A percentile compares a stretch with the other conserved stretches of the same genome.
These are phyloP conservation scores for Rutstroemia sydowiana DNA, from an alignment of 2,329 filamentous ascomycete genomes.

Conservation along the genomic window DNA sequence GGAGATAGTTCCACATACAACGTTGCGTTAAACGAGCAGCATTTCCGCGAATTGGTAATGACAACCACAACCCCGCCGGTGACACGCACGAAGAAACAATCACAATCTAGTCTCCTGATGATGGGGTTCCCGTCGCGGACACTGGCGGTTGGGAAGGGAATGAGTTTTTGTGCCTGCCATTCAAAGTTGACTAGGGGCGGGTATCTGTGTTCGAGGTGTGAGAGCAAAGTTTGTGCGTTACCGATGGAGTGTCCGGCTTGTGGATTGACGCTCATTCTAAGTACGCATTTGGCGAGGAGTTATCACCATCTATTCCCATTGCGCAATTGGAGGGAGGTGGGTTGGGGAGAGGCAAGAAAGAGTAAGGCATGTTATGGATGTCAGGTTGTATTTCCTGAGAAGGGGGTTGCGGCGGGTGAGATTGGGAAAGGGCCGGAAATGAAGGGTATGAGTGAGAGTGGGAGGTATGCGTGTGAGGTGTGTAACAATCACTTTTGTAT, in stretches of 20 bases:
- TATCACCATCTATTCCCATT: slow-evolving; percentile 91
- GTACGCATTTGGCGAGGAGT: slow-evolving; percentile 84
- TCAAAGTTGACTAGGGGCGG: slow-evolving; percentile 74
- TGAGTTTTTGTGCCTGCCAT: slow-evolving; percentile 85
- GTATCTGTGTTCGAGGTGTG: slow-evolving; percentile 85
- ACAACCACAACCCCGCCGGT: slow-evolving; percentile 83
- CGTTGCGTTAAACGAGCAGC: slow-evolving; percentile 77
- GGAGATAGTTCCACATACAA: slow-evolving; percentile 71
- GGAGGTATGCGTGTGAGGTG: slow-evolving; percentile 81
- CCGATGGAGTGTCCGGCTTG: slow-evolving; percentile 89
- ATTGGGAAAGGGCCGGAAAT: slow-evolving; percentile 24
- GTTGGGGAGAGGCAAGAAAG: slow-evolving; percentile 63
- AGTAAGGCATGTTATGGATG: slow-evolving; percentile 67
- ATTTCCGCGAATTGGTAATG: slow-evolving; percentile 85
- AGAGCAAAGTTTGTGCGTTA: slow-evolving; percentile 79
- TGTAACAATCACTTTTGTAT: slow-evolving; percentile 93
- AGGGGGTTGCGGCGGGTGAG: slow-evolving; percentile 12
- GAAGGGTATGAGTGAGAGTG: slow-evolving; percentile 74
- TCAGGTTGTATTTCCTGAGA: slow-evolving; percentile 37
- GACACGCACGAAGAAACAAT: slow-evolving; percentile 56
- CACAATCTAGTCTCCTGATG: slow-evolving; percentile 68
- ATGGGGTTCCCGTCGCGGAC: slow-evolving; percentile 95
- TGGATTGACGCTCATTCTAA: slow-evolving; percentile 85
- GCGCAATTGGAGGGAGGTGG: slow-evolving; percentile 82
- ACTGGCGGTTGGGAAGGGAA: slow-evolving; percentile 56